Conservation (phyloP, 2,329 filamentous ascomycete species). For the Davidsoniella eucalypti region DNA sequence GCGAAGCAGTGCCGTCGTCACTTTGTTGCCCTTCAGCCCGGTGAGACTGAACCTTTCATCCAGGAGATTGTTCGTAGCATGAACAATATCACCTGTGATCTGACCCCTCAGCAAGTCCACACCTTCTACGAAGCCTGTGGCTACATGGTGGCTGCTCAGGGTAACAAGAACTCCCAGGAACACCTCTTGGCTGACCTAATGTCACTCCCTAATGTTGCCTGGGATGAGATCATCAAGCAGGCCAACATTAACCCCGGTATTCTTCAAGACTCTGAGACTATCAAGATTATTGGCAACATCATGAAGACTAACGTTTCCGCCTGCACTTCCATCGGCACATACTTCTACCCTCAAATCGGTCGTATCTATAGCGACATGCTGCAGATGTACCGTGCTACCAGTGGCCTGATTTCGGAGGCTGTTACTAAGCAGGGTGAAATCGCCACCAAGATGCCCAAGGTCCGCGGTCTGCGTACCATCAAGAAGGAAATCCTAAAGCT, state of each 20-base stretch:
- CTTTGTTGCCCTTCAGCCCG: constrained; percentile 89
- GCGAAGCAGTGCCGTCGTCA: constrained; percentile 95
- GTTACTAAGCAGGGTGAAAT: constrained; percentile 52
- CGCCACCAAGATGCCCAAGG: constrained; percentile 93
- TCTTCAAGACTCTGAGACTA: constrained; percentile 81
- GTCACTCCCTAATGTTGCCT: constrained; percentile 82
- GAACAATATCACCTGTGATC: constrained; percentile 85
- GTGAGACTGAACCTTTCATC: constrained; percentile 90
- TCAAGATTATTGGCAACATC: constrained; percentile 98
- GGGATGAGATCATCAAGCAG: constrained; percentile 84
- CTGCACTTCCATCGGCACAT: constrained; percentile 86
- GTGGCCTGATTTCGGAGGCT: constrained; percentile 83
- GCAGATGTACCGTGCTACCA: constrained; percentile 97
- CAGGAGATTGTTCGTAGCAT: constrained; percentile 96
- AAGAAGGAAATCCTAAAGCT: constrained; percentile 99
- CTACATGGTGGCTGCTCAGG: constrained; percentile 97
- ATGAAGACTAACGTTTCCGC: constrained; percentile 99
- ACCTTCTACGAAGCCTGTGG: constrained; percentile 98
- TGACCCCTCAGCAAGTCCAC: constrained; percentile 92
- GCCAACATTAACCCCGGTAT: constrained; percentile 74
- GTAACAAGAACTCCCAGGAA: constrained; percentile 87
- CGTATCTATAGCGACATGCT: constrained; percentile 97
- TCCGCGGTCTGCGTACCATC: constrained; percentile 86
- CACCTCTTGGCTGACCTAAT: constrained; percentile 81
- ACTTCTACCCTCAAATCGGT: constrained; percentile 96